Evolutionary conservation across 2,329 filamentous ascomycete species (phyloP), one percentile per base, ranked within the genome.

Genomic region (Xylaria sp.): DNA sequence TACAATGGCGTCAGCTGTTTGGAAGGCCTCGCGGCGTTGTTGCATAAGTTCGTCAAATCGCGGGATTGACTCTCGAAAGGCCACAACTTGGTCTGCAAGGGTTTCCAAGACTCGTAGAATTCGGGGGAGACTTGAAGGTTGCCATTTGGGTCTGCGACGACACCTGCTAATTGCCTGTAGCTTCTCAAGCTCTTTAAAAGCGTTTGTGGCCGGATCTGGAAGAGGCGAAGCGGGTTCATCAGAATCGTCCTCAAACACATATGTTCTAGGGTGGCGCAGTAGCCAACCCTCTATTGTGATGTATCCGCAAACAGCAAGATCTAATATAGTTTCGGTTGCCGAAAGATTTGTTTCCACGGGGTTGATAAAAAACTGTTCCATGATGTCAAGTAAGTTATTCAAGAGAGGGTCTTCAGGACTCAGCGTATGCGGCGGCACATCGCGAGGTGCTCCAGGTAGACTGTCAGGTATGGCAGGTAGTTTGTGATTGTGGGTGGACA

Each of bases 251-350:
- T 84, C 83, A 67, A 88, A 92, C 5, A 83, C 81, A 75, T 90
- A 92, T 68, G 83, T 85, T n/a, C 82, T 84, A 3, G 92, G 92
- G 62, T 91, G 89, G 18, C 93, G 90, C 5, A 95, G 84, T 35
- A 98, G 83, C 95, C 96, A 99, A n/a, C 92, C 92, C 76, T 98
- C 93, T 13, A 98, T 85, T 23, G 90, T 89, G 76, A 97, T 91
- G 71, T 93, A 92, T 5, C 93, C 92, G 74, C 96, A 98, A 0
- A 92, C 90, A 12, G 92, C 92, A 48, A 99, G 84, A 72, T 93
- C 92, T 32, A 97, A 87, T 51, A 98, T 84, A 0, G 92, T 88
- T 75, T 97, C 93, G 0, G 95, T 98, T 1, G 98, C 84, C 0
- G 92, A 92, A 3, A 99, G 83, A 74, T 99, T 99, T 2, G 92